Percentiles rank a stretch among this genome's conserved stretches.
Conservation (phyloP, 371 early-diverging fungal species). For the Rozella allomycis region DNA sequence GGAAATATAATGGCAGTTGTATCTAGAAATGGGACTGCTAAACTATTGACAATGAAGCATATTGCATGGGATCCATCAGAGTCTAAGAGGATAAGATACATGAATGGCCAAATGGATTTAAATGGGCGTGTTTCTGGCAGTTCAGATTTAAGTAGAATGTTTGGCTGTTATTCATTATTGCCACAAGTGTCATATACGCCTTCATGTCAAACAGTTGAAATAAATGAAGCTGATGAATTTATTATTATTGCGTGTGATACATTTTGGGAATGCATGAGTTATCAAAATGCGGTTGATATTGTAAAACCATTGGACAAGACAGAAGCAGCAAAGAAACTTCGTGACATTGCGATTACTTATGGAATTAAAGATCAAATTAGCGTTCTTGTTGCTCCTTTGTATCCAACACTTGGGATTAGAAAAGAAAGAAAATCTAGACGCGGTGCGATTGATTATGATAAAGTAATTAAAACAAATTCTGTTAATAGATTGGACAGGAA, state of each 20-base stretch:
- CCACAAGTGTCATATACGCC: slow-evolving; percentile 12
- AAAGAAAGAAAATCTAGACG: slow-evolving; percentile 3
- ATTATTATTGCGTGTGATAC: slow-evolving; percentile 61
- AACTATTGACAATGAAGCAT: slow-evolving; percentile 50
- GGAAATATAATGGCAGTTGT: slow-evolving; percentile 70
- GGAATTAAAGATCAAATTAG: slow-evolving; percentile 51
- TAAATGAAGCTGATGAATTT: slow-evolving; percentile 43
- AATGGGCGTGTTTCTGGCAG: slow-evolving; percentile 51
- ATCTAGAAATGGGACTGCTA: slow-evolving; percentile 43
- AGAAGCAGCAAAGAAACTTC: slow-evolving; percentile 56
- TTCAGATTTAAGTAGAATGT: slow-evolving; percentile 48
- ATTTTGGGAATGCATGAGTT: slow-evolving; percentile 59
- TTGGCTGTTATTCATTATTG: slow-evolving; percentile 61
- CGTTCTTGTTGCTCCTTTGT: slow-evolving; percentile 51
- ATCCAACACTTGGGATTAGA: slow-evolving; percentile 11
- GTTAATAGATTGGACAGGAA: slow-evolving; percentile 48
- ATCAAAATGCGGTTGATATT: slow-evolving; percentile 61
- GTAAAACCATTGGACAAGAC: slow-evolving; percentile 44
- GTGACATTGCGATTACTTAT: slow-evolving; percentile 69
- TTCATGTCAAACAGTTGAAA: slow-evolving; percentile 20
- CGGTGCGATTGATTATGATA: not conserved
- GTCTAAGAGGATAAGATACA: slow-evolving; percentile 49
- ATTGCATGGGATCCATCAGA: slow-evolving; percentile 12
- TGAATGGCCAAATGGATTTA: slow-evolving; percentile 56
- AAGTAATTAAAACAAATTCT: no score